Conservation (phyloP, 1,139 yeast genomes). For the Suhomyces choctaworum region DNA sequence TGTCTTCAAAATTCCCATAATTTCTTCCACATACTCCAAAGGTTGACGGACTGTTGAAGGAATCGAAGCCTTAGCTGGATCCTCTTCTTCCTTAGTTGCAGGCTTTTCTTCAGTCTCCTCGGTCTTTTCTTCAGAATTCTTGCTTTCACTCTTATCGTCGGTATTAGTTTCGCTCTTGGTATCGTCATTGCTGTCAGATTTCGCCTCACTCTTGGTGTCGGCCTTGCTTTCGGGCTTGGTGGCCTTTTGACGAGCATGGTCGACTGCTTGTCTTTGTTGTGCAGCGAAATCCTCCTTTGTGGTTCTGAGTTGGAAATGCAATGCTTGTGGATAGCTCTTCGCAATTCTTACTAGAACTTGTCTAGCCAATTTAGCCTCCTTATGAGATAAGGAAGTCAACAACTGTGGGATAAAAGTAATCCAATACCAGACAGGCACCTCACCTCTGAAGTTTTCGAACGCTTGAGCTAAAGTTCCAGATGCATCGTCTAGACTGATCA, state of each 20-base stretch:
- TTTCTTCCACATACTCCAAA: constrained; percentile 94
- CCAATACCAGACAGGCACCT: constrained; percentile 99
- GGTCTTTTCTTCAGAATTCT: constrained; percentile 1
- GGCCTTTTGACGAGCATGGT: constrained; percentile 48
- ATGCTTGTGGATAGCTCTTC: constrained; percentile 94
- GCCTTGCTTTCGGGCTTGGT: constrained; percentile 4
- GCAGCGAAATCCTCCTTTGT: constrained; percentile 92
- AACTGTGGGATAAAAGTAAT: constrained; percentile 94
- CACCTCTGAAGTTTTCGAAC: constrained; percentile 90
- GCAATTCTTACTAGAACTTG: constrained; percentile 90
- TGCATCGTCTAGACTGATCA: constrained; percentile 86
- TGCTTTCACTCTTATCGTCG: constrained; percentile 3
- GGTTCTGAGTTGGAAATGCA: constrained; percentile 93
- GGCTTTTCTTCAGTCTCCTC: constrained; percentile 13
- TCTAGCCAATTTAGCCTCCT: constrained; percentile 85
- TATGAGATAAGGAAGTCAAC: constrained; percentile 83
- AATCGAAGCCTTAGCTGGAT: constrained; percentile 11
- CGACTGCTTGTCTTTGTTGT: constrained; percentile 76
- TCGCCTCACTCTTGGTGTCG: not conserved
- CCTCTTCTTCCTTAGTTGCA: constrained; percentile 8
- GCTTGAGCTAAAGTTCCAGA: constrained; percentile 82
- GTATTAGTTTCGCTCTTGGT: too few species aligned
- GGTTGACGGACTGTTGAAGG: constrained; percentile 57
- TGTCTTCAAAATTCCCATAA: constrained; percentile 91
- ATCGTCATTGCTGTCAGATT: too few species aligned